phyloP scores from a whole-genome alignment of 371 early-diverging fungal species.

The Apophysomyces ossiformis region DNA sequence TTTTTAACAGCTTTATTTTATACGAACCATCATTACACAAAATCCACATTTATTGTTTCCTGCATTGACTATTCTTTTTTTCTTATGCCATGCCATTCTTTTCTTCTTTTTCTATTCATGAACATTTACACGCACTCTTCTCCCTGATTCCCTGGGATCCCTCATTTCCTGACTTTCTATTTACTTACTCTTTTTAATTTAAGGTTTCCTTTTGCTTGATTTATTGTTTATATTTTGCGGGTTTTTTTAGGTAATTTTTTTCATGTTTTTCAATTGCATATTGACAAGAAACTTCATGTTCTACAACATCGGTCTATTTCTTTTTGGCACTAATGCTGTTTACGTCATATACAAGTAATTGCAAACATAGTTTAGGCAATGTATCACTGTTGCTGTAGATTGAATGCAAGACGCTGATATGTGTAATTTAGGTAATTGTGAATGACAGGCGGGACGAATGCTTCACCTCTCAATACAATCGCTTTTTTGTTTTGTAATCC shows the following conservation, averaged over 20 bases:
- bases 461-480: no score
- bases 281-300: no score
- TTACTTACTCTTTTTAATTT: no score
- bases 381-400: background rate
- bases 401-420: background rate
- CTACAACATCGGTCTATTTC: no score
- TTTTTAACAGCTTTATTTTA: background rate
- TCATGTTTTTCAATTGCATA: no score
- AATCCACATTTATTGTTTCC: background rate
- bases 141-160: no score
- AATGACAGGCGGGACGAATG: background rate
- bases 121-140: background rate
- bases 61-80: background rate
- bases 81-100: background rate
- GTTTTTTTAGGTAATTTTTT: background rate
- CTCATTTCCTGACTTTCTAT: no score
- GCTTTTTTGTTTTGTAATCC: no score
- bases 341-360: no score
- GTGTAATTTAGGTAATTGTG: background rate
- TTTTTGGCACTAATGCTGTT: no score
- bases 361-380: no score
- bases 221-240: conserved; percentile 9
- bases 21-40: background rate
- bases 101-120: background rate
- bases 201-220: conserved; percentile 5